Percentiles rank a stretch among this genome's conserved stretches.
Conservation (phyloP, 805 yeast species). For the Hanseniaspora lindneri region DNA sequence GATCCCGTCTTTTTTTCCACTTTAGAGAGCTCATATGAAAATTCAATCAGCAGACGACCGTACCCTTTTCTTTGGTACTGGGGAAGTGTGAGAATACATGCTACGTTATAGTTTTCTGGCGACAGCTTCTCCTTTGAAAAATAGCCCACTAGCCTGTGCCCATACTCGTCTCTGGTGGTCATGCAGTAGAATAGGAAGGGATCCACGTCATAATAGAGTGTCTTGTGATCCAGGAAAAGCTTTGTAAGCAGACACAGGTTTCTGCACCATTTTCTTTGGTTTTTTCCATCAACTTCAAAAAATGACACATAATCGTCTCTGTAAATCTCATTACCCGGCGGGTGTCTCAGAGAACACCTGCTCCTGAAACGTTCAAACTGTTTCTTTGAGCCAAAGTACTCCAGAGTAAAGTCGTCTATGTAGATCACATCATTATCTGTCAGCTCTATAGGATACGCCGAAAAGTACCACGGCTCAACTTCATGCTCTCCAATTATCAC, state of each 20-base stretch:
- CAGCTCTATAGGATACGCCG: conserved; percentile 90
- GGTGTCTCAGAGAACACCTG: conserved; percentile 83
- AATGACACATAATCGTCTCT: conserved; percentile 86
- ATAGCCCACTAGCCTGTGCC: conserved; percentile 93
- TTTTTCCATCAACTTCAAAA: conserved; percentile 94
- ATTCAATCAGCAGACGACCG: conserved; percentile 83
- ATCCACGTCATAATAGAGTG: conserved; percentile 93
- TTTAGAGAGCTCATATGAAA: conserved; percentile 80
- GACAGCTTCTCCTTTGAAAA: conserved; percentile 95
- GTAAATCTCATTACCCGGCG: conserved; percentile 97
- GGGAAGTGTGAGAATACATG: conserved; percentile 91
- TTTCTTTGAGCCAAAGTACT: conserved; percentile 76
- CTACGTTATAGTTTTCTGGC: conserved; percentile 89
- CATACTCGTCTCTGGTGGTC: conserved; percentile 80
- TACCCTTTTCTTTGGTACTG: conserved; percentile 93
- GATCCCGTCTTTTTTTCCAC: conserved; percentile 87
- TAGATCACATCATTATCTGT: conserved; percentile 85
- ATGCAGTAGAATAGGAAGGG: conserved; percentile 93
- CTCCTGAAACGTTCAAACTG: conserved; percentile 86
- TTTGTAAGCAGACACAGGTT: conserved; percentile 84
- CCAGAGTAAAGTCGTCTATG: conserved; percentile 81
- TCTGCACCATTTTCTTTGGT: conserved; percentile 95
- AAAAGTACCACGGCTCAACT: conserved; percentile 97
- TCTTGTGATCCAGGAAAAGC: conserved; percentile 86
- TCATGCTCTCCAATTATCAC: conserved; percentile 80